Evolutionary conservation across 257 asterid species (phyloP), one percentile per base, ranked within the genome.

Genomic region (Echites panduratus): DNA sequence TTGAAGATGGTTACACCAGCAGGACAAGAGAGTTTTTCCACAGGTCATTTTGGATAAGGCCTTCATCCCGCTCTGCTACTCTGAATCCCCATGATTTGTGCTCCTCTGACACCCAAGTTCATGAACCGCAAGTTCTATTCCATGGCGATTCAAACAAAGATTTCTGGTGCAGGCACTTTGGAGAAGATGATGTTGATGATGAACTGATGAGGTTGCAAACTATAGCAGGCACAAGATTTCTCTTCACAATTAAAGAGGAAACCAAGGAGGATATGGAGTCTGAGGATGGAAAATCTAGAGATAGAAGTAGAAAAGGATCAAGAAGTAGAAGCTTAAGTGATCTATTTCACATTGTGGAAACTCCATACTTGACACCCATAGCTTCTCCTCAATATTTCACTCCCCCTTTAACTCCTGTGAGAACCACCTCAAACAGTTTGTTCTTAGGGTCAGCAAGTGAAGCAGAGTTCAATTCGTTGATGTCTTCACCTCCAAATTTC

Each of bases 201-300:
- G 87, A 84, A 32, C 47, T 81, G 2, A 53, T 78, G 65, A 76
- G 79, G 29, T 75, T 75, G 54, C 84, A 80, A 8, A 76, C 61
- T n/a, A 69, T 82, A 4, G 78, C 78, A 4, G 87, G 82, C 2
- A 85, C 94, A 1, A 77, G 96, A 69, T 85, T 85, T 58, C 91
- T 90, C 70, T 90, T 86, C 84, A 85, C 96, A 50, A 90, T 90
- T 68, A 82, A 85, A 57, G 96, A 90, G 63, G 96, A 88, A 78
- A 86, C 96, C 0, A 88, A 70, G 56, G 96, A 90, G 32, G 96
- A 90, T 76, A 74, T 90, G 90, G 96, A 90, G 22, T 85, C 92
- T 59, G 92, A 85, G 71, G 90, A 84, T 78, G 93, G 88, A 20
- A 73, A 72, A 74, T 81, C 88, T 3, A 78, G 81, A 44, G 71